Percentiles rank a stretch among this genome's conserved stretches.
phyloP scores from a whole-genome alignment of 2,329 filamentous ascomycete genomes.

The Penicillium sp. region DNA sequence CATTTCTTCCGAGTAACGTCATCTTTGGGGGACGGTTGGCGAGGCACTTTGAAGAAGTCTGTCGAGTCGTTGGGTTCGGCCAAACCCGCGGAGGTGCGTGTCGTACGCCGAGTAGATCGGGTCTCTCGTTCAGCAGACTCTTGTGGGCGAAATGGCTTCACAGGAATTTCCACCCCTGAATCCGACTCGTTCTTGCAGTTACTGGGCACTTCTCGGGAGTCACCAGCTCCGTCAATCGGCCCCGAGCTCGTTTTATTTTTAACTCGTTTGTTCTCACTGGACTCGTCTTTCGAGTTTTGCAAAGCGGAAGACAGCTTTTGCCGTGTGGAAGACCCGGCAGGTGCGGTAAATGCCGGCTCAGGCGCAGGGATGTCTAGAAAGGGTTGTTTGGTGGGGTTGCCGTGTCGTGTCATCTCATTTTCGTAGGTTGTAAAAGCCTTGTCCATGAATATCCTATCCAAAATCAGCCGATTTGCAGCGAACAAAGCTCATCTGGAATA shows the following conservation, averaged over 20 bases:
- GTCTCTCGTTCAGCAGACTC: constrained; percentile 25
- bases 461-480: constrained; percentile 7
- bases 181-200: constrained; percentile 7
- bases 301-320: constrained; percentile 33
- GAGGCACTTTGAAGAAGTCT: neutral
- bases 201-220: constrained; percentile 1
- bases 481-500: neutral
- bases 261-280: neutral
- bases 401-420: constrained; percentile 5
- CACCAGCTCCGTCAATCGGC: constrained; percentile 3
- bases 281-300: constrained; percentile 21
- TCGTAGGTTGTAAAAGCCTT: constrained; percentile 26
- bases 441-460: constrained; percentile 34
- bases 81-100: neutral
- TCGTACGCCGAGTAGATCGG: constrained; percentile 27
- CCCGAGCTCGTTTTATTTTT: neutral
- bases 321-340: constrained; percentile 19
- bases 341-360: constrained; percentile 7
- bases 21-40: constrained; percentile 15
- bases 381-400: constrained; percentile 16
- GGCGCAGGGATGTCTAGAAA: constrained; percentile 5
- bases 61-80: neutral
- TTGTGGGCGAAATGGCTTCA: constrained; percentile 25
- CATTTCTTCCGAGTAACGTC: constrained; percentile 27
- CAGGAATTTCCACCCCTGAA: constrained; percentile 26